Base-by-base conservation (phyloP, 257 asterid genomes). In the Handroanthus guayacan region DNA sequence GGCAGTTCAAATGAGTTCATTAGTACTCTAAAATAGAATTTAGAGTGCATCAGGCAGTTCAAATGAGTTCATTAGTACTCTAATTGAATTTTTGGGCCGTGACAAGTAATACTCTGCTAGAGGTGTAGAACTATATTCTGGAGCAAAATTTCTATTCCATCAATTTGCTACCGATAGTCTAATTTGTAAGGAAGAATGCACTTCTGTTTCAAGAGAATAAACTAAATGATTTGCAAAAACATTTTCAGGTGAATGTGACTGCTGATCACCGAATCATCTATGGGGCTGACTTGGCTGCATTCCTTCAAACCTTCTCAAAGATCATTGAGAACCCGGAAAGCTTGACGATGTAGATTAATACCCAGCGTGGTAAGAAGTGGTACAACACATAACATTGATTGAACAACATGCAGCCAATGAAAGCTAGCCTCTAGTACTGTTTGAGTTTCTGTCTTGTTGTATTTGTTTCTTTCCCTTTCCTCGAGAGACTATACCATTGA, bases 231-330 rank as follows among this genome's bases (percentile, higher is more conserved):
- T 41, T 47, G 39, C 47, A 41, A 16, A 51, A 44, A 38, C 25
- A 20, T 80, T 75, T 75, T 57, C 89, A 90, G 97, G 97, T 92
- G 80, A 90, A 89, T 62, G 90, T 88, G 38, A 89, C 97, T 3
- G 91, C 97, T 7, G 95, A 91, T 84, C 95, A 91, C 79, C 81
- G 97, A 48, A 85, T 86, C 74, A 82, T 89, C 34, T 89, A 91
- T 65, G 95, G 97, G 16, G 92, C 95, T 69, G 97, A 91, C 76
- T 74, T 89, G 79, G 95, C 97, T 58, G 90, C 90, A 14, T 91
- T 91, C 82, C 87, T 91, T 16, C 92, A 91, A 71, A 89, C 97
- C n/a, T 90, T 92, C 60, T 52, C 95, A 48, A 90, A 84, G 89
- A 90, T 92, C 41, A 56, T 90, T 60, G 89, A 90, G 85, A 86